A percentile compares a stretch with the other conserved stretches of the same genome.
These are phyloP conservation scores for Solanum pinnatisectum DNA, from an alignment of 257 asterid genomes.

Conservation along the genomic window DNA sequence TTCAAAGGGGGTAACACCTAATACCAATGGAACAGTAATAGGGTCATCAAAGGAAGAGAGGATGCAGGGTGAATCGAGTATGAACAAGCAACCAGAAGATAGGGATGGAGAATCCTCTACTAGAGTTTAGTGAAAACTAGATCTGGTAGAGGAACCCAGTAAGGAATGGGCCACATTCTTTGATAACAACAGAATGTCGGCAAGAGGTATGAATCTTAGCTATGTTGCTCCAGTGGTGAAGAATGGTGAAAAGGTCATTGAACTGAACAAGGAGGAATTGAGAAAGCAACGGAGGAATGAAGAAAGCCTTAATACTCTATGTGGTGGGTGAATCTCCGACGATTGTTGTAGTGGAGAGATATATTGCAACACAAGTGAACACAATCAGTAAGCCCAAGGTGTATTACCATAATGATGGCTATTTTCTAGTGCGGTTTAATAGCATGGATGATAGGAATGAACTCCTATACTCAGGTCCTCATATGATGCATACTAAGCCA, in stretches of 20 bases:
- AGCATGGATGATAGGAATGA: not conserved
- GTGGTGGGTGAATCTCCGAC: not conserved
- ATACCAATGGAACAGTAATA: not conserved
- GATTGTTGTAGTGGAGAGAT: not conserved
- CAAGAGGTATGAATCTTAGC: not conserved
- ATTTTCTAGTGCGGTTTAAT: not conserved
- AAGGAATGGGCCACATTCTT: not conserved
- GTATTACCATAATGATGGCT: not conserved
- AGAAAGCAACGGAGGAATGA: not conserved
- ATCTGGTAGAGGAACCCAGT: too few relatives aligned
- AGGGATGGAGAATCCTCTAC: not conserved
- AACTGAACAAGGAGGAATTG: too few relatives aligned
- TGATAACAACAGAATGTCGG: not conserved
- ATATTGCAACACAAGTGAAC: not conserved
- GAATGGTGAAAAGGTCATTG: not conserved
- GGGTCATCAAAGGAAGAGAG: not conserved
- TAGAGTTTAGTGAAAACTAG: not conserved
- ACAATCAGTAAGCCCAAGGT: not conserved
- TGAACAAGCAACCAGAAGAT: not conserved
- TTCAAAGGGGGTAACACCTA: not conserved
- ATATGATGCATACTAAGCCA: not conserved
- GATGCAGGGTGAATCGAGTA: not conserved
- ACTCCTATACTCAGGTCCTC: not conserved
- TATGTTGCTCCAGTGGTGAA: too few relatives aligned
- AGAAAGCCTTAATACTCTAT: not conserved